These are phyloP conservation scores for Clarireedia homoeocarpa DNA, from an alignment of 2,329 filamentous ascomycete species.

Conservation along the genomic window DNA sequence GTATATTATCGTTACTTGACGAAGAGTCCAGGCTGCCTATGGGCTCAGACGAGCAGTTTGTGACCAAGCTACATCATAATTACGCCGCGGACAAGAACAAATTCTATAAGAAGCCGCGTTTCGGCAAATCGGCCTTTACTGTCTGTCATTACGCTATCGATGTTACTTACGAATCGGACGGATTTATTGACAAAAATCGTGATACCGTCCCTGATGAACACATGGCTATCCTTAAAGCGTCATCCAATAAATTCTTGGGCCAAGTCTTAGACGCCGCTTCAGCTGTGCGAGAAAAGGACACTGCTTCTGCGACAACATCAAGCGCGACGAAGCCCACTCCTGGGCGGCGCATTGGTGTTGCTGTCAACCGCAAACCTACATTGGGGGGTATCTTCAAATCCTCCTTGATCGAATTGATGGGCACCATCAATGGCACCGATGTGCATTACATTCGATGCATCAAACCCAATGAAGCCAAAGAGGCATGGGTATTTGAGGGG, in stretches of 20 bases:
- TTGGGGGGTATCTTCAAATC: slow-evolving; percentile 98
- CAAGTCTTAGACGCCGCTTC: slow-evolving; percentile 80
- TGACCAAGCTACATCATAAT: slow-evolving; percentile 92
- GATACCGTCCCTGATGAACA: slow-evolving; percentile 98
- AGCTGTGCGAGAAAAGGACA: slow-evolving; percentile 83
- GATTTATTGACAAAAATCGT: slow-evolving; percentile 98
- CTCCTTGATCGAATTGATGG: slow-evolving; percentile 95
- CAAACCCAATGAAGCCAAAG: slow-evolving; percentile 96
- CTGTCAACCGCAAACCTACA: slow-evolving; percentile 92
- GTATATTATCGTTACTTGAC: slow-evolving; percentile 83
- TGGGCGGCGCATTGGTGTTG: slow-evolving; percentile 81
- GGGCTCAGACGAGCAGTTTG: slow-evolving; percentile 95
- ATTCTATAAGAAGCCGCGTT: slow-evolving; percentile 97
- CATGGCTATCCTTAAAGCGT: slow-evolving; percentile 82
- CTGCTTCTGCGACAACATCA: slow-evolving; percentile 48
- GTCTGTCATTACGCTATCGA: slow-evolving; percentile 98
- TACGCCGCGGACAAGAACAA: slow-evolving; percentile 85
- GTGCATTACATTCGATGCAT: slow-evolving; percentile 99
- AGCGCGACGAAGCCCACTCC: slow-evolving; percentile 72
- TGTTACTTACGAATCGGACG: slow-evolving; percentile 97
- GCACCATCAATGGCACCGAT: slow-evolving; percentile 94
- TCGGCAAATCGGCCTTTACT: slow-evolving; percentile 95
- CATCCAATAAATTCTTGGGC: slow-evolving; percentile 76
- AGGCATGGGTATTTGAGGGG: slow-evolving; percentile 95
- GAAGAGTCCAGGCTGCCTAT: slow-evolving; percentile 95